Evolutionary conservation across 2,329 filamentous ascomycete species (phyloP).

Genomic region (Leptographium galeiforme): DNA sequence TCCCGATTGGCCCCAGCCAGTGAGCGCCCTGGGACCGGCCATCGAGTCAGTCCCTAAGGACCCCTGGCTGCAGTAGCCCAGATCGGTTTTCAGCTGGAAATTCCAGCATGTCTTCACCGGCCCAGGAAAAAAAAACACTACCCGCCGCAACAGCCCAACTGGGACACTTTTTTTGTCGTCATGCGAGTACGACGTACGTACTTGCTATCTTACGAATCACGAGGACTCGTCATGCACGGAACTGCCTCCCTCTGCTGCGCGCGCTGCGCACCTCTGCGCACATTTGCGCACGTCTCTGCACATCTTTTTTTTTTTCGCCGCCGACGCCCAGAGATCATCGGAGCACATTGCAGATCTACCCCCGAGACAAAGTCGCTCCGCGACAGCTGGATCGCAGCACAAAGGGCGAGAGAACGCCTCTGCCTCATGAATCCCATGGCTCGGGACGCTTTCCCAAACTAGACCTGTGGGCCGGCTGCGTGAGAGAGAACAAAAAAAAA

Average conservation of each 20-base stretch:
- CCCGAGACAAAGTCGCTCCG: neutral
- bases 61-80: neutral
- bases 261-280: no score
- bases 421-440: neutral
- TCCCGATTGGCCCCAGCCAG: neutral
- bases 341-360: no score
- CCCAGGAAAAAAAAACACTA: neutral
- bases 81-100: neutral
- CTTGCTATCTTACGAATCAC: no score
- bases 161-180: neutral
- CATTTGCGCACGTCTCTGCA: no score
- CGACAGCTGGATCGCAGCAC: neutral
- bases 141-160: neutral
- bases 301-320: no score
- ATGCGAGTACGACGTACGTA: no score
- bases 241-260: no score
- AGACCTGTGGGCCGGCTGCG: no score
- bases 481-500: no score
- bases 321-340: no score
- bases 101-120: neutral
- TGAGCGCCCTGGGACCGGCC: neutral
- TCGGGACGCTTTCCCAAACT: neutral
- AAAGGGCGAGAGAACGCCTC: neutral
- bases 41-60: neutral
- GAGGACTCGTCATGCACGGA: no score